Percentiles rank a stretch among this genome's conserved stretches.
Evolutionary conservation across 805 yeast genomes (phyloP).

Genomic region (Schizosaccharomyces octosporus): DNA sequence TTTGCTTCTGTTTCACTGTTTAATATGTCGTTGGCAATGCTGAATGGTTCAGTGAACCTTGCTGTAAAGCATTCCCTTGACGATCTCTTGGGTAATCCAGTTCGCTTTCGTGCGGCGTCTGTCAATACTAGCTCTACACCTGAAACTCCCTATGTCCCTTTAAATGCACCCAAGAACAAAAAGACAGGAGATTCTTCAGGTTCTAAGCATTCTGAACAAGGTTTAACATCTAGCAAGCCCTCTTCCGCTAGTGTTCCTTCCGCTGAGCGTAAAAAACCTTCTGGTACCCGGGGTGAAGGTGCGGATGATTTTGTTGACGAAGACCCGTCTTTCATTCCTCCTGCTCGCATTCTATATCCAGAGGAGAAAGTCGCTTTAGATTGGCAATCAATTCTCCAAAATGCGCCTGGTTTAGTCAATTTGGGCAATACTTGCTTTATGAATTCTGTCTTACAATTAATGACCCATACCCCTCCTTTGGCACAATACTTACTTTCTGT

Average conservation of each 20-base stretch:
- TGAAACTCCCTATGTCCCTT: not conserved
- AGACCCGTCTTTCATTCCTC: not conserved
- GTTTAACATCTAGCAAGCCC: not conserved
- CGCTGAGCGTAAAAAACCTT: not conserved
- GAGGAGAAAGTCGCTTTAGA: not conserved
- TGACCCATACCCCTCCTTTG: conserved; percentile 76
- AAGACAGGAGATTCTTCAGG: not conserved
- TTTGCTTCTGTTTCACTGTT: not conserved
- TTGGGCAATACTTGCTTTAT: conserved; percentile 93
- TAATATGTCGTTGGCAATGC: not conserved
- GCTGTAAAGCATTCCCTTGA: conserved; percentile 2
- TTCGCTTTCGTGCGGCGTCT: not conserved
- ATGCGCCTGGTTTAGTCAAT: conserved; percentile 39
- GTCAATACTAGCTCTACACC: not conserved
- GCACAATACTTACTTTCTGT: conserved; percentile 60
- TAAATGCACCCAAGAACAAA: not conserved
- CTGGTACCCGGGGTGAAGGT: not conserved
- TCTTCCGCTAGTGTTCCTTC: not conserved
- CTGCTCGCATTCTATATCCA: conserved; percentile 1
- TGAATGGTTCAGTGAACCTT: not conserved
- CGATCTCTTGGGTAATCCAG: conserved; percentile 1
- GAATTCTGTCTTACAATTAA: conserved; percentile 79
- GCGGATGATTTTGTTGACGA: not conserved
- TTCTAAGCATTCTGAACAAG: not conserved
- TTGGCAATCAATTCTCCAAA: conserved; percentile 3